phyloP scores from a whole-genome alignment of 2,329 filamentous ascomycete species.

The Colletotrichum chrysophilum region DNA sequence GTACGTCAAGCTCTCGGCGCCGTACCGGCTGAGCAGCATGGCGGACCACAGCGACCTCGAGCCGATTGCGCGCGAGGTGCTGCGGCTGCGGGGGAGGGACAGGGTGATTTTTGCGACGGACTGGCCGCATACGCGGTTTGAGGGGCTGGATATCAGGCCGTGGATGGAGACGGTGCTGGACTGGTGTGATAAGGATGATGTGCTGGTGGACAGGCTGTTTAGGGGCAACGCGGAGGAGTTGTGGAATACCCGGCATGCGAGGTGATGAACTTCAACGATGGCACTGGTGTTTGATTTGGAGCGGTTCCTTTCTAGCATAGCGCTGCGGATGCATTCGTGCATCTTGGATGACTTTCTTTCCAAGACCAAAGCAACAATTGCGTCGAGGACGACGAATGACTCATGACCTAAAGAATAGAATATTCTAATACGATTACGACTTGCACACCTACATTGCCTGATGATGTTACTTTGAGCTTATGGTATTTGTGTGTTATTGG shows the following conservation, averaged over 20 bases:
- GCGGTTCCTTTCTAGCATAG: neutral
- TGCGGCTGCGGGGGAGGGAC: constrained; percentile 44
- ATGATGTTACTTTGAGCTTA: too few species aligned
- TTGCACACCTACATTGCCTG: too few species aligned
- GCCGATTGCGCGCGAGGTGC: constrained; percentile 52
- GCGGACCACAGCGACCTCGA: constrained; percentile 49
- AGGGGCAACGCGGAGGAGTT: constrained; percentile 60
- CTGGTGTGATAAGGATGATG: constrained; percentile 52
- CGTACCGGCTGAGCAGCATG: constrained; percentile 58
- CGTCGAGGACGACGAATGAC: constrained; percentile 1
- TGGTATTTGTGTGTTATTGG: neutral
- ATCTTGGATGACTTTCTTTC: neutral
- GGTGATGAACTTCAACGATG: neutral
- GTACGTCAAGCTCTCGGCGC: constrained; percentile 64
- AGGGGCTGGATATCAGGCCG: constrained; percentile 58
- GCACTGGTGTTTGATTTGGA: neutral
- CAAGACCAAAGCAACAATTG: neutral
- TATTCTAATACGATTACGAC: neutral
- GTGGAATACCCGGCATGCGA: constrained; percentile 27
- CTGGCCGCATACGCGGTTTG: constrained; percentile 69
- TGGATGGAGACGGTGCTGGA: constrained; percentile 59
- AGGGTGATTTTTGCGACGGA: constrained; percentile 65
- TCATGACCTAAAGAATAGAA: neutral
- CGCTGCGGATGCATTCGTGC: neutral
- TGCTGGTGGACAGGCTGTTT: constrained; percentile 56